Percentiles rank a stretch among this genome's conserved stretches.
Evolutionary conservation across 495 filamentous ascomycete species (phyloP).

Genomic region (Barbatosphaeria neglecta): DNA sequence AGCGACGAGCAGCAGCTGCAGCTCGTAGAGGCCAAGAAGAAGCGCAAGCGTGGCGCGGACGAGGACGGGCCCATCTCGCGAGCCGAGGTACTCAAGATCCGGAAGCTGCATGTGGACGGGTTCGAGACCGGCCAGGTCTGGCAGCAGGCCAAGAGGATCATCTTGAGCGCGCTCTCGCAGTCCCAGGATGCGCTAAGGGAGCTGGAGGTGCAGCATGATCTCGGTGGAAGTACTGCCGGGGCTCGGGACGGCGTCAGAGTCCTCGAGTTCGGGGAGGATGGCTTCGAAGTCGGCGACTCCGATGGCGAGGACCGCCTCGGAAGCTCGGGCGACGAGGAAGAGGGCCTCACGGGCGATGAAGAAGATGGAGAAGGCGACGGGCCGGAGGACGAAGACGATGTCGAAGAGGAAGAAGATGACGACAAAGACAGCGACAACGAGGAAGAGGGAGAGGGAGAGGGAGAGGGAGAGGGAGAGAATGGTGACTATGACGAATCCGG

Average conservation of each 20-base stretch:
- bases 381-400: conserved; percentile 1
- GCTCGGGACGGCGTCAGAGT: conserved; percentile 13
- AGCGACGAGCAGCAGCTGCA: conserved; percentile 51
- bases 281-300: conserved; percentile 33
- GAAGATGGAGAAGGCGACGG: conserved; percentile 26
- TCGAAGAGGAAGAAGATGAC: conserved; percentile 8
- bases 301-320: conserved; percentile 26
- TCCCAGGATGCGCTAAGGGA: conserved; percentile 36
- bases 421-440: conserved; percentile 13
- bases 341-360: conserved; percentile 20
- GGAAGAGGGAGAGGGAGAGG: conserved; percentile 12
- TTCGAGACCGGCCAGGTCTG: conserved; percentile 85
- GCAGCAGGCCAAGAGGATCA: conserved; percentile 80
- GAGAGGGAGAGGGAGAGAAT: conserved; percentile 10
- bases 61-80: conserved; percentile 1
- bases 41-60: conserved; percentile 48
- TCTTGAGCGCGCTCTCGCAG: conserved; percentile 37
- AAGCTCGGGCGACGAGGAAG: conserved; percentile 31
- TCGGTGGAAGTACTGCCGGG: conserved; percentile 10
- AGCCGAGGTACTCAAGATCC: conserved; percentile 48
- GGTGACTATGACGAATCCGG: conserved; percentile 24
- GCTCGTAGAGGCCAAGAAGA: conserved; percentile 45
- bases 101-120: conserved; percentile 73
- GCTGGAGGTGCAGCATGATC: conserved; percentile 25
- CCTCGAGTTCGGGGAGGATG: conserved; percentile 33